Evolutionary conservation across 2,329 filamentous ascomycete genomes (phyloP).

Genomic region (Rutstroemia sp.): DNA sequence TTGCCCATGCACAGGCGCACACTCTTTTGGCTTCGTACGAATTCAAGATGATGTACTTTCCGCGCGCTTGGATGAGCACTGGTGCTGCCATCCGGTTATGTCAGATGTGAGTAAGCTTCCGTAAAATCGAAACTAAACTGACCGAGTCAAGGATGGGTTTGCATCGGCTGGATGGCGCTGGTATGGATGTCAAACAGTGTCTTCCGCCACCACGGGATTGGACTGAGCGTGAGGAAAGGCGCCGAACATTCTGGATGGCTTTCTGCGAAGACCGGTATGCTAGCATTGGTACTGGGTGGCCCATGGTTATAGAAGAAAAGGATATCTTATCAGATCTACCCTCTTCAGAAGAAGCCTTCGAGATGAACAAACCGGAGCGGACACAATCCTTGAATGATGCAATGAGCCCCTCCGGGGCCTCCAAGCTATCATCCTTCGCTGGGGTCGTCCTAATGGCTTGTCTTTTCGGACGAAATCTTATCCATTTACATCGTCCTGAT

Average conservation of each 20-base stretch:
- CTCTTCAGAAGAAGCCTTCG: slow-evolving; percentile 74
- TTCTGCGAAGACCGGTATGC: slow-evolving; percentile 89
- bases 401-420: slow-evolving; percentile 63
- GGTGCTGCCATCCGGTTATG: slow-evolving; percentile 73
- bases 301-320: slow-evolving; percentile 84
- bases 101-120: slow-evolving; percentile 59
- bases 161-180: slow-evolving; percentile 74
- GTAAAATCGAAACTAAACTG: slow-evolving; percentile 15
- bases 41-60: slow-evolving; percentile 97
- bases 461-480: slow-evolving; percentile 83
- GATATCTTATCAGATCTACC: slow-evolving; percentile 87
- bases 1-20: slow-evolving; percentile 83
- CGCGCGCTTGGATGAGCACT: slow-evolving; percentile 87
- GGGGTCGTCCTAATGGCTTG: slow-evolving; percentile 80
- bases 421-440: slow-evolving; percentile 68
- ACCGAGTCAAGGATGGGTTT: slow-evolving; percentile 73
- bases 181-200: slow-evolving; percentile 88
- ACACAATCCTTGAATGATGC: slow-evolving; percentile 64
- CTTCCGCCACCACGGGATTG: slow-evolving; percentile 81
- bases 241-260: slow-evolving; percentile 90
- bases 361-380: slow-evolving; percentile 67
- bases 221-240: slow-evolving; percentile 86
- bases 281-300: slow-evolving; percentile 95
- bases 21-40: slow-evolving; percentile 75
- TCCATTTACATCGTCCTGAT: slow-evolving; percentile 83